A percentile compares a stretch with the other conserved stretches of the same genome.
Evolutionary conservation across 2,329 filamentous ascomycete species (phyloP).

Genomic region (Fusarium penzigii): DNA sequence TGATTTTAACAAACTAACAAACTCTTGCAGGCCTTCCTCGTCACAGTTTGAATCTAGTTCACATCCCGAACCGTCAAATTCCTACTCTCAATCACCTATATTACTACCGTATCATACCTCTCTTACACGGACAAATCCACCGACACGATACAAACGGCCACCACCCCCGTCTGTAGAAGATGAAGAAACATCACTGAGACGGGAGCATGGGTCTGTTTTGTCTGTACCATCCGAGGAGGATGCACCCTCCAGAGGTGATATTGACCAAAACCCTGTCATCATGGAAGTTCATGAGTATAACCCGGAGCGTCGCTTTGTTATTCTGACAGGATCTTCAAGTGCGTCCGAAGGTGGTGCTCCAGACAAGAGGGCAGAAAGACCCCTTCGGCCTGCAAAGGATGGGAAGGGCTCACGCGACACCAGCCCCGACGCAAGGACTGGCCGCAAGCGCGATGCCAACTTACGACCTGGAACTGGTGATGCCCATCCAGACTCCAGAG

Average conservation of each 20-base stretch:
- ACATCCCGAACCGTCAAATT: slow-evolving; percentile 14
- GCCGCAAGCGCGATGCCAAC: neutral
- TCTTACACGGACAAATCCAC: slow-evolving; percentile 17
- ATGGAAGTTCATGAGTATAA: slow-evolving; percentile 62
- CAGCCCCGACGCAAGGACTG: neutral
- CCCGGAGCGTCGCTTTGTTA: slow-evolving; percentile 66
- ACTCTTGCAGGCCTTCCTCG: slow-evolving; percentile 16
- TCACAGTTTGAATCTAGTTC: slow-evolving; percentile 18
- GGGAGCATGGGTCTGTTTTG: slow-evolving; percentile 52
- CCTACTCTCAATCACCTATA: slow-evolving; percentile 8
- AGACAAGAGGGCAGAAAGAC: slow-evolving; percentile 24
- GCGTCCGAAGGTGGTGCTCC: slow-evolving; percentile 26
- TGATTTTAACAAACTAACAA: slow-evolving; percentile 13
- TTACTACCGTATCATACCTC: slow-evolving; percentile 19
- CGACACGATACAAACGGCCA: slow-evolving; percentile 43
- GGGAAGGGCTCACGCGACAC: slow-evolving; percentile 1
- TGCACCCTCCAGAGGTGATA: slow-evolving; percentile 59
- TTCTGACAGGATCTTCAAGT: slow-evolving; percentile 44
- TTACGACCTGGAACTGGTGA: neutral
- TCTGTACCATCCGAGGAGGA: slow-evolving; percentile 48
- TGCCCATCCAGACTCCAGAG: neutral
- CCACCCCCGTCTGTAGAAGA: slow-evolving; percentile 71
- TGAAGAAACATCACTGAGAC: slow-evolving; percentile 61
- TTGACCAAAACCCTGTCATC: slow-evolving; percentile 70
- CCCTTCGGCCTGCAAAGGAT: slow-evolving; percentile 13